Base-by-base conservation (phyloP, 2,329 filamentous ascomycete genomes). In the Pezicula carpinea region DNA sequence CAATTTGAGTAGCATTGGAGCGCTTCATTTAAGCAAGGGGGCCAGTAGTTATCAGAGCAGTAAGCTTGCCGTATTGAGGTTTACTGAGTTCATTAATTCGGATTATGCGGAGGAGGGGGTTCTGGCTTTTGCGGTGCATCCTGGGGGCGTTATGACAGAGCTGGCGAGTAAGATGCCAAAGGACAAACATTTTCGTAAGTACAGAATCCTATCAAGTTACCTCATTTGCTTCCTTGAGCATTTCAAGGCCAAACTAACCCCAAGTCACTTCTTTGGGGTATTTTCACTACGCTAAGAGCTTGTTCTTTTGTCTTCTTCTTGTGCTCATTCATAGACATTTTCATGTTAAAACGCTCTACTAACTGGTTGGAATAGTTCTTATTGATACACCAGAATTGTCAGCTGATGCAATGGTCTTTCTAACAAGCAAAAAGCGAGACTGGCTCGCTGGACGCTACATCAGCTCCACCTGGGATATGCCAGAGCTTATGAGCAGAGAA, bases 51-150 rank as follows among this genome's bases (percentile, higher is more conserved):
- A 80, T 51, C 65, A 70, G 47, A 66, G 66, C 2, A 66, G 64
- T 32, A 80, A 80, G 57, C 61, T 77, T 26, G 76, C 75, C 3
- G 52, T 76, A 21, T 31, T 70, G 19, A 64, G 73, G 7, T 61
- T 80, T 31, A 72, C 69, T 10, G 73, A 80, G 54, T 74, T 71
- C 50, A 54, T 76, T 5, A 60, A 65, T 32, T 57, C 58, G 1
- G 77, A 78, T 44, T 72, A 76, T 53, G 61, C 53, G 2, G 54
- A 64, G 35, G 39, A 73, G 50, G 71, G 71, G 1, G 49, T 74
- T 3, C 22, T 70, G 3, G 62, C 65, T 3, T 69, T 66, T 39
- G 58, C 60, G 1, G 48, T 74, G 1, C 67, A 73, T 53, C 67
- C 69, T 1, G 70, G 62, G 7, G 58, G 58, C 50, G 44, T 58